Evolutionary conservation across 257 asterid species (phyloP), one percentile per base, ranked within the genome.

Genomic region (Ocimum tenuiflorum): DNA sequence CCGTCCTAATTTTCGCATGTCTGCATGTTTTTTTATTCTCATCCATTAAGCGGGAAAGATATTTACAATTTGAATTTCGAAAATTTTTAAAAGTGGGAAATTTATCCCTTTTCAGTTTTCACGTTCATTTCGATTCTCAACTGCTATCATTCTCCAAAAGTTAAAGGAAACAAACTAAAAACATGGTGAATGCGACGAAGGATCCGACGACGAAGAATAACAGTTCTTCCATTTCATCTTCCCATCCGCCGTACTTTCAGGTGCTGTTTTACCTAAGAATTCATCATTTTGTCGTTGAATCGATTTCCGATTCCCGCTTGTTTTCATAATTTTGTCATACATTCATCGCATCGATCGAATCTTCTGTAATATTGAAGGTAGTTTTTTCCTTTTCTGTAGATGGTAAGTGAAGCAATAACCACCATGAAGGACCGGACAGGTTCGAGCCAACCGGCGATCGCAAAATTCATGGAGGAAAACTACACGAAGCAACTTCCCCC

Each of bases 401-500:
- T 84, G 86, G 79, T 82, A 49, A 65, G 63, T 11, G 89, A 86
- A 68, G 91, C 95, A 10, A 77, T 87, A 46, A 80, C 79, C 3
- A 24, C 85, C 0, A 70, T 82, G 73, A 86, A 86, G 75, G 87
- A 86, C 65, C 82, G 82, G 8, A 73, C 72, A 0, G 89, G 91
- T 0, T 79, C 89, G 0, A 87, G 89, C 80, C 91, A 87, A 10
- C 85, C 89, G 0, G 80, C 89, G 5, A 82, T 84, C n/a, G 83
- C 89, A 3, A 80, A 79, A 64, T 87, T 65, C 75, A 69, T 84
- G 0, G 79, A 80, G 52, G 82, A 69, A 0, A 76, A 87, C 59
- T 82, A 80, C 78, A 4, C 60, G 1, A 41, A 74, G 10, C 45
- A 15, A 15, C 87, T 86, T 36, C 91, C 87, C 9, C 68, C 78